Base-by-base conservation (phyloP, 2,329 filamentous ascomycete genomes). In the Fusarium lyarnte region DNA sequence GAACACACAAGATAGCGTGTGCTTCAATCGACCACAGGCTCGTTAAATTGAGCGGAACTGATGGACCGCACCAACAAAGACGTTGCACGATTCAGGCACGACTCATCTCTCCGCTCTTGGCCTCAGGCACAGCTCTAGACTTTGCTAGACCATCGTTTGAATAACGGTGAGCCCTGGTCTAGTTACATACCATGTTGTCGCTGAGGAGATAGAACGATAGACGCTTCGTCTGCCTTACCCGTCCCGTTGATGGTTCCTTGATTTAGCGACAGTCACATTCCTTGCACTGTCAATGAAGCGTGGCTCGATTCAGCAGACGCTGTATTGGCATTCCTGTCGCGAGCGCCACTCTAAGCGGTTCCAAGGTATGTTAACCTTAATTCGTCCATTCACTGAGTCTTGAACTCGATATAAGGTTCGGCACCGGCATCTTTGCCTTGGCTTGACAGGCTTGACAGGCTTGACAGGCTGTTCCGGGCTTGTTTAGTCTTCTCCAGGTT, bases 251-350 rank as follows among this genome's bases (percentile, higher is more conserved):
- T 71, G 62, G 70, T 73, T 71, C 70, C 62, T 71, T 59, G 70
- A 55, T 75, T 73, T 72, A 73, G 70, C 45, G 63, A 70, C 63
- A 58, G 62, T 76, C 74, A 73, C 74, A 76, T 76, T 76, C 74
- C 74, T 75, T n/a, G 60, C 59, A 54, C 61, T 66, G 68, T 58
- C 53, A 51, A 71, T 54, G 39, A 31, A 64, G 53, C 53, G 51
- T 61, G 57, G 36, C 53, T 67, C 63, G 52, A 74, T 63, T 54
- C 47, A 66, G 68, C 47, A 51, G 41, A 41, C 27, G 47, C 59
- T 63, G 53, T 33, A 53, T 52, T 46, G 61, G 46, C 74, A 77
- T 76, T 77, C 74, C 74, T 65, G 53, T 63, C 31, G 16, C 23
- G 38, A 43, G 53, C 74, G 74, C 74, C 65, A 74, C 68, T 55